Base-by-base conservation (phyloP, 2,329 filamentous ascomycete species). In the Cordyceps cateniannulata region DNA sequence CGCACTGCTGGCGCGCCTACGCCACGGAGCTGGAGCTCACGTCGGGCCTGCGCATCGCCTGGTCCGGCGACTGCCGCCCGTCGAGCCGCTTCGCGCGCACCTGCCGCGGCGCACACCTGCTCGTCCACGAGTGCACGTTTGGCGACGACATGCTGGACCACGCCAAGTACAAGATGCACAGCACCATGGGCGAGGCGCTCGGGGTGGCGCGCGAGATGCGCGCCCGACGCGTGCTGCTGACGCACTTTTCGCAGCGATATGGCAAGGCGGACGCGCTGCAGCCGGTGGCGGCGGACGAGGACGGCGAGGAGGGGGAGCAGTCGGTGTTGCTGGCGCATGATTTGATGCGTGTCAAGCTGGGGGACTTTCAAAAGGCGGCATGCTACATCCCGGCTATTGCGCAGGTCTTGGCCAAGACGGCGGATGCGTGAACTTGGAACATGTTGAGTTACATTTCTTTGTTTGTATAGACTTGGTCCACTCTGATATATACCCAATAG, bases 71-170 rank as follows among this genome's bases (percentile, higher is more conserved):
- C 77, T 98, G 93, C 71, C 84, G 95, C 7, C 95, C 95, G 0
- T 91, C 85, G 4, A 68, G 76, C 2, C 70, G 76, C 0, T 97
- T 99, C 69, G 84, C 85, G 0, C 66, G 73, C 14, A 88, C 93
- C 55, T 96, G 90, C 50, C 76, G 77, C 50, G 86, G 86, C 63
- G 87, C 89, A 2, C 96, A 93, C 16, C 81, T 99, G 7, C 84
- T 97, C 5, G 85, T 99, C 60, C 95, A 99, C 77, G 95, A 99
- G 80, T 93, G 92, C 64, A 99, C 95, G 0, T 98, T 99, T 70
- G 91, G 95, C 66, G 91, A 96, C 70, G 90, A 95, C 68, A 83
- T 96, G 67, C 68, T 74, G 44, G 84, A 81, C 18, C 93, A 97
- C 68, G 95, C 95, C 4, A 71, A 82, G 29, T 90, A 88, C 56